Evolutionary conservation across 1,284 basidiomycete species (phyloP), one percentile per base, ranked within the genome.

Genomic region (Vanrija sp.): DNA sequence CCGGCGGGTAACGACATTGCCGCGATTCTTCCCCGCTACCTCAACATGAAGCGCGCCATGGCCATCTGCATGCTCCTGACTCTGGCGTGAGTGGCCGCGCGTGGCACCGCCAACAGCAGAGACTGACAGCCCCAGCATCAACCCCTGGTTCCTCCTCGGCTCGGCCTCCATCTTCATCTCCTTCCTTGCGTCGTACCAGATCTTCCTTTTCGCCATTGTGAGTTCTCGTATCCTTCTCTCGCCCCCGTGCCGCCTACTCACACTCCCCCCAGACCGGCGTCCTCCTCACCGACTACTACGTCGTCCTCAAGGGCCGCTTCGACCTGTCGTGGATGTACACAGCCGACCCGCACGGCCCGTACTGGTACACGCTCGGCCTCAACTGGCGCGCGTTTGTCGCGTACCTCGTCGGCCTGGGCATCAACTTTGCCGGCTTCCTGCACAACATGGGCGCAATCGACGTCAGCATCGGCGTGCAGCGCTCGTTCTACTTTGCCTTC

Each of bases 31-130:
- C 88, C 89, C 55, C 84, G 85, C 38, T 91, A 85, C 76, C 83
- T 91, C 65, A 89, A 86, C 72, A 91, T 92, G 64, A 84, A 88
- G 28, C 82, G 89, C 8, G 89, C 89, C 14, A 86, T 87, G 16
- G 88, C 86, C 69, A 78, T 91, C 46, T 86, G 85, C 21, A 59
- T 60, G 64, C 46, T 64, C 38, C 38, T 66, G 39, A 65, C 65
- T 23, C 39, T 68, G 5, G 65, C 53, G 34, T 34, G 14, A 34
- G 34, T 34, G 12, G 34, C 34, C 1, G 9, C 34, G 9, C 34
- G 12, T 60, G 59, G 47, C 29, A 25, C 44, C 26, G 15, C 28
- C 18, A 42, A 60, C 57, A 28, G 28, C 28, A 8, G 28, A 28
- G 9, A 34, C 28, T 29, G 10, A 34, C 34, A 14, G 5, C 34